Conservation (phyloP, 2,329 filamentous ascomycete genomes). For the Aspergillus hortae region DNA sequence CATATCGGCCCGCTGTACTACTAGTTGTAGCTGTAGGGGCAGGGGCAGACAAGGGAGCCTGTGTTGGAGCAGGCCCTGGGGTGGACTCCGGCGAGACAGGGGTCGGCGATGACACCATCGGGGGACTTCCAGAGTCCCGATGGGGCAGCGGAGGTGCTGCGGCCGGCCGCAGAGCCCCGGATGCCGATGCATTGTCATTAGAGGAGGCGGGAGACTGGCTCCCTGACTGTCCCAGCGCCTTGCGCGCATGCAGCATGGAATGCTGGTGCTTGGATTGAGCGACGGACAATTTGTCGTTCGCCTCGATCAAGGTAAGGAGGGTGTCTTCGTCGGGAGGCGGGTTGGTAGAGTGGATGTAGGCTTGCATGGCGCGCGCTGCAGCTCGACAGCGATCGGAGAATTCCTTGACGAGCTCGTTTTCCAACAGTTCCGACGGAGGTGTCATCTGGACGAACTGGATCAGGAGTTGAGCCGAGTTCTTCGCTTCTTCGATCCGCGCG, state of each 20-base stretch:
- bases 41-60: slow-evolving; percentile 8
- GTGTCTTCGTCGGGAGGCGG: slow-evolving; percentile 88
- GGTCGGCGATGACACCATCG: slow-evolving; percentile 10
- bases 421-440: slow-evolving; percentile 67
- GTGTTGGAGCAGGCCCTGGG: background rate
- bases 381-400: slow-evolving; percentile 82
- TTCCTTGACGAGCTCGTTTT: slow-evolving; percentile 87
- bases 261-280: slow-evolving; percentile 82
- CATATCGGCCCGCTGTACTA: slow-evolving; percentile 19
- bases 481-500: slow-evolving; percentile 82
- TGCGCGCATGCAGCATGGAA: slow-evolving; percentile 61
- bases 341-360: slow-evolving; percentile 76
- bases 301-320: slow-evolving; percentile 88
- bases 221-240: slow-evolving; percentile 24
- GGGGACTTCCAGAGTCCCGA: slow-evolving; percentile 9
- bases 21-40: slow-evolving; percentile 10
- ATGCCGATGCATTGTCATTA: slow-evolving; percentile 11
- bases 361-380: slow-evolving; percentile 77
- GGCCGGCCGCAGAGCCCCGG: slow-evolving; percentile 13
- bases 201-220: slow-evolving; percentile 17
- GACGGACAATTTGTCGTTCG: slow-evolving; percentile 83
- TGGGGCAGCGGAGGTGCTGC: slow-evolving; percentile 15
- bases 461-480: slow-evolving; percentile 86
- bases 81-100: background rate
- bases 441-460: slow-evolving; percentile 88